Percentiles rank a stretch among this genome's conserved stretches.
Conservation (phyloP, 2,329 filamentous ascomycete genomes). For the Fusarium sp. region DNA sequence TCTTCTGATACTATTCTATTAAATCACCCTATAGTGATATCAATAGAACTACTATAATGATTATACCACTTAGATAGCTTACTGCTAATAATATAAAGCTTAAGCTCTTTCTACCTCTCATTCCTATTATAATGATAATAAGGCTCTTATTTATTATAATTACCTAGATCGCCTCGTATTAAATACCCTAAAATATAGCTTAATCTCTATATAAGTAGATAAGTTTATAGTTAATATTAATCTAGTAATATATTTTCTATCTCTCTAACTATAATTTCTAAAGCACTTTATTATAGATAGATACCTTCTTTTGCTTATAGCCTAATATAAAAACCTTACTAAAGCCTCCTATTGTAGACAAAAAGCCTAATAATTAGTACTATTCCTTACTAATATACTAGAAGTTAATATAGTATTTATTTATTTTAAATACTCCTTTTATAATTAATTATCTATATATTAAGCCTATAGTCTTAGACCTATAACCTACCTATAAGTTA, state of each 20-base stretch:
- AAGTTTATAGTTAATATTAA: too few relatives aligned
- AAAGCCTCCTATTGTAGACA: not conserved
- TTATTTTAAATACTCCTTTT: not conserved
- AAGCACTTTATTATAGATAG: too few relatives aligned
- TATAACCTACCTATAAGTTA: not conserved
- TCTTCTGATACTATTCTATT: too few relatives aligned
- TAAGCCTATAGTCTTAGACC: not conserved
- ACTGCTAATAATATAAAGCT: conserved; percentile 10
- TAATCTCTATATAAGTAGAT: too few relatives aligned
- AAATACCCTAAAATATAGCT: too few relatives aligned
- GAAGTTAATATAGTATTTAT: not conserved
- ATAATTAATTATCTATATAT: not conserved
- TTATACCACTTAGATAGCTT: not conserved
- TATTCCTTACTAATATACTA: not conserved
- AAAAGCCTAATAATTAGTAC: not conserved
- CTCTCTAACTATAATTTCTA: too few relatives aligned
- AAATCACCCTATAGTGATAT: too few relatives aligned
- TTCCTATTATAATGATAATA: conserved; percentile 4
- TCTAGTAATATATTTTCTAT: too few relatives aligned
- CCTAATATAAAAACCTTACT: not conserved
- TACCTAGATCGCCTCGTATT: not conserved
- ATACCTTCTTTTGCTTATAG: too few relatives aligned
- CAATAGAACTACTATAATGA: not conserved
- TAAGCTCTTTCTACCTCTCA: conserved; percentile 4
- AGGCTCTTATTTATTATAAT: conserved; percentile 14